A percentile compares a stretch with the other conserved stretches of the same genome.
These are phyloP conservation scores for Rhizophora apiculata DNA, from an alignment of 345 rosid species.

Conservation along the genomic window DNA sequence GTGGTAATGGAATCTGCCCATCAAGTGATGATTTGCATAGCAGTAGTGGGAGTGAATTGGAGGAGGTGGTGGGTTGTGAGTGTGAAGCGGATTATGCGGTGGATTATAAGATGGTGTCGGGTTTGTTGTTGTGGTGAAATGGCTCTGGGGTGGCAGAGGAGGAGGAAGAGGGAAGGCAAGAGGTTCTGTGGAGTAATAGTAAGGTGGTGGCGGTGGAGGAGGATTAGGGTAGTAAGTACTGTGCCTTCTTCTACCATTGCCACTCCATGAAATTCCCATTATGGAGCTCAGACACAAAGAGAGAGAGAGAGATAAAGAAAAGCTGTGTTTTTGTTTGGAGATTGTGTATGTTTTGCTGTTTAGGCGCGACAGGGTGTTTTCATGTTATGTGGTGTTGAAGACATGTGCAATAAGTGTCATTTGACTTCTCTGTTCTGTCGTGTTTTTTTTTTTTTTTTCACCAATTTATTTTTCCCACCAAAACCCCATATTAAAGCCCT, in stretches of 20 bases:
- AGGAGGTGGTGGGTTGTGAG: conserved; percentile 29
- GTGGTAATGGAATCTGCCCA: conserved; percentile 47
- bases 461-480: not conserved
- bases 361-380: conserved; percentile 6
- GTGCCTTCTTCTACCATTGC: conserved; percentile 58
- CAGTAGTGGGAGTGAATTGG: conserved; percentile 35
- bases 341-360: not conserved
- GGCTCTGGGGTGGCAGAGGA: conserved; percentile 26
- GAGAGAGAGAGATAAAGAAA: not conserved
- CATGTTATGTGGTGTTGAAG: conserved; percentile 5
- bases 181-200: conserved; percentile 21
- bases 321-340: not conserved
- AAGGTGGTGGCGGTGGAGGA: conserved; percentile 34
- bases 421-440: too few species aligned
- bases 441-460: not conserved
- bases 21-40: conserved; percentile 39
- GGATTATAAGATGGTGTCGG: conserved; percentile 28
- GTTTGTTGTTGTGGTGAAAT: conserved; percentile 6
- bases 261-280: conserved; percentile 83
- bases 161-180: conserved; percentile 35
- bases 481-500: not conserved
- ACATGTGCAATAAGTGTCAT: not conserved
- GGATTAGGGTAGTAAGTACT: conserved; percentile 21
- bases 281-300: not conserved
- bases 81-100: conserved; percentile 29